Percentiles rank a stretch among this genome's conserved stretches.
These are phyloP conservation scores for Castanea sativa DNA, from an alignment of 306 rosid species.

Conservation along the genomic window DNA sequence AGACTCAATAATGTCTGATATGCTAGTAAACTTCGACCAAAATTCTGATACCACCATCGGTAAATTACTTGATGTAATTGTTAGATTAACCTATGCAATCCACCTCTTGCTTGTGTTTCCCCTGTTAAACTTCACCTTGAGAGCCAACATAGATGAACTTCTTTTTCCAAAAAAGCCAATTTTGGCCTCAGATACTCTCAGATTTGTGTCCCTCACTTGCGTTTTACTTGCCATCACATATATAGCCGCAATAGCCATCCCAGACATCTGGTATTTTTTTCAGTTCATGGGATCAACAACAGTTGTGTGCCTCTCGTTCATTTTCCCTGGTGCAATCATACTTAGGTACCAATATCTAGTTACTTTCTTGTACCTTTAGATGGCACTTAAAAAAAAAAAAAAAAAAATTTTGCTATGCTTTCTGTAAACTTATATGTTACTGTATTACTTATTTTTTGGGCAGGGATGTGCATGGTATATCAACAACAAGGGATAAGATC, in stretches of 20 bases:
- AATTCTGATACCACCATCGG: constrained; percentile 50
- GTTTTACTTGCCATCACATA: constrained; percentile 54
- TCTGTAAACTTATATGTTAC: no score
- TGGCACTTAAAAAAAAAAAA: not conserved
- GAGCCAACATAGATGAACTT: constrained; percentile 76
- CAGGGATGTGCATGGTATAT: constrained; percentile 79
- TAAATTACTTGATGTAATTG: constrained; percentile 54
- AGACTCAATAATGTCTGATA: constrained; percentile 69
- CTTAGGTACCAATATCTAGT: constrained; percentile 48
- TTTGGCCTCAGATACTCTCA: constrained; percentile 53
- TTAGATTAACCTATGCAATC: constrained; percentile 82
- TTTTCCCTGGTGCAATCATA: constrained; percentile 79
- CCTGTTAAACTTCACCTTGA: constrained; percentile 70
- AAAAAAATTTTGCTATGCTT: not conserved
- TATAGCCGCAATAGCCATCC: constrained; percentile 80
- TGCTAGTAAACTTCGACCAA: constrained; percentile 78
- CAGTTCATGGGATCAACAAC: constrained; percentile 87
- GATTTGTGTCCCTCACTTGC: constrained; percentile 63
- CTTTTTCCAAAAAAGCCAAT: constrained; percentile 56
- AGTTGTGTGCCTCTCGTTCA: constrained; percentile 76
- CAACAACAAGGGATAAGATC: constrained; percentile 60
- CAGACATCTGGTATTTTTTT: constrained; percentile 85
- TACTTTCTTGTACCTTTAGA: not conserved
- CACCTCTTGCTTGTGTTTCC: constrained; percentile 92
- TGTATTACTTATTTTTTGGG: constrained; percentile 4